Conservation (phyloP, 2,329 filamentous ascomycete genomes). For the Ceratocystis albifundus region DNA sequence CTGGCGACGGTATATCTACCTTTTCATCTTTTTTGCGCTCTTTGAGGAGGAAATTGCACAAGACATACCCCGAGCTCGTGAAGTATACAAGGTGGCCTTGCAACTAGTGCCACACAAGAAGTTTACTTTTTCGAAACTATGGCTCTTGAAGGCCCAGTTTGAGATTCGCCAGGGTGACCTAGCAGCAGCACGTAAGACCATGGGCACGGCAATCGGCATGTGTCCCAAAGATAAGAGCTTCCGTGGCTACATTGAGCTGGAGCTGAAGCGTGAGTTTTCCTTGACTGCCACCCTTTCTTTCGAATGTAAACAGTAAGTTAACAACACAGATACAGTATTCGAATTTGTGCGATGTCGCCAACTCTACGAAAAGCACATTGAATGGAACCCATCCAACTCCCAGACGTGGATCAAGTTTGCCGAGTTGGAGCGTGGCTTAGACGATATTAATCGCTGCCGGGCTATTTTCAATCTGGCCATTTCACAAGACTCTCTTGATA, state of each 20-base stretch:
- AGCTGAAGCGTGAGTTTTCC: constrained; percentile 49
- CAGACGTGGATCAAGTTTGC: constrained; percentile 96
- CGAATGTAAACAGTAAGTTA: not conserved
- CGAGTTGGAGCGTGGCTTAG: constrained; percentile 79
- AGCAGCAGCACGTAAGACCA: constrained; percentile 67
- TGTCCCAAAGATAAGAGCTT: constrained; percentile 95
- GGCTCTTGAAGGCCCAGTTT: constrained; percentile 87
- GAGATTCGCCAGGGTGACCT: constrained; percentile 81
- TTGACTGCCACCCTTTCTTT: not conserved
- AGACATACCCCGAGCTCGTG: constrained; percentile 65
- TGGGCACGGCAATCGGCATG: constrained; percentile 83
- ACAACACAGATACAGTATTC: constrained; percentile 43
- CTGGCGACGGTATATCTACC: constrained; percentile 93
- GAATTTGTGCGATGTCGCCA: constrained; percentile 87
- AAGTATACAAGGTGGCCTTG: constrained; percentile 84
- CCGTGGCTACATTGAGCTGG: constrained; percentile 83
- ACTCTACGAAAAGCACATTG: constrained; percentile 85
- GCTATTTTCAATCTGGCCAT: constrained; percentile 90
- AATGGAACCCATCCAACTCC: constrained; percentile 81
- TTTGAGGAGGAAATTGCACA: constrained; percentile 85
- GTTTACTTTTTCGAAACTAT: constrained; percentile 95
- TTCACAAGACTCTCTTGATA: constrained; percentile 71
- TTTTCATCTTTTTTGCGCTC: constrained; percentile 94
- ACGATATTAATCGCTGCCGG: constrained; percentile 76
- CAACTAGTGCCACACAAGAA: constrained; percentile 86